Base-by-base conservation (phyloP, 495 filamentous ascomycete species). In the Podospora appendiculata region DNA sequence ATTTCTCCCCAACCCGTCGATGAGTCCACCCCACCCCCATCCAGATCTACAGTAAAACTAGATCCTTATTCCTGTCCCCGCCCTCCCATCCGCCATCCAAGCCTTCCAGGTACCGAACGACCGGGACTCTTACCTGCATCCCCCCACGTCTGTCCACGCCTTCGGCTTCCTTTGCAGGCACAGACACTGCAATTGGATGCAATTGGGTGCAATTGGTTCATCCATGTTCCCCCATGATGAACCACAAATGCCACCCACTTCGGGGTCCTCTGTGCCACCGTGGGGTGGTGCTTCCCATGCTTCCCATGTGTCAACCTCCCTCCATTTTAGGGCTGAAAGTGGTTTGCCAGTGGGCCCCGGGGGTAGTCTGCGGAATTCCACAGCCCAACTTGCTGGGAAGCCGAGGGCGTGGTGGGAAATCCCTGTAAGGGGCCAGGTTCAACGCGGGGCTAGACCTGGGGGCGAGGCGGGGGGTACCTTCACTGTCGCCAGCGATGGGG, bases 211-310 rank as follows among this genome's bases (percentile, higher is more conserved):
- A 36, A 46, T 11, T 46, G 18, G 43, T 7, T 46, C 32, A 10
- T 46, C 44, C 8, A 12, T 16, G 17, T 6, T 44, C 19, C 6
- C 11, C n/a, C 44, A 46, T 18, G 19, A 32, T 46, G 19, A 3
- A 17, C 11, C n/a, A 16, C 32, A 16, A 11, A 32, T 46, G 19
- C 10, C 25, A 32, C 12, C 44, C 44, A 32, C 19, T 32, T 17
- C 42, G 50, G 35, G 19, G 33, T 34, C 53, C 39, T 41, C 32
- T 43, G 42, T 48, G 40, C 50, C 36, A 53, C 50, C 53, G 53
- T 58, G 57, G 57, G 57, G 57, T 54, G 56, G 44, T 47, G 39
- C 41, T 25, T 25, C 25, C 25, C 25, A 25, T 25, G 13, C 33
- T 47, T 44, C 41, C 45, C 47, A 35, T 58, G 46, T 55, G 46